These are phyloP conservation scores for Mangifera indica DNA, from an alignment of 345 rosid genomes.

Conservation along the genomic window DNA sequence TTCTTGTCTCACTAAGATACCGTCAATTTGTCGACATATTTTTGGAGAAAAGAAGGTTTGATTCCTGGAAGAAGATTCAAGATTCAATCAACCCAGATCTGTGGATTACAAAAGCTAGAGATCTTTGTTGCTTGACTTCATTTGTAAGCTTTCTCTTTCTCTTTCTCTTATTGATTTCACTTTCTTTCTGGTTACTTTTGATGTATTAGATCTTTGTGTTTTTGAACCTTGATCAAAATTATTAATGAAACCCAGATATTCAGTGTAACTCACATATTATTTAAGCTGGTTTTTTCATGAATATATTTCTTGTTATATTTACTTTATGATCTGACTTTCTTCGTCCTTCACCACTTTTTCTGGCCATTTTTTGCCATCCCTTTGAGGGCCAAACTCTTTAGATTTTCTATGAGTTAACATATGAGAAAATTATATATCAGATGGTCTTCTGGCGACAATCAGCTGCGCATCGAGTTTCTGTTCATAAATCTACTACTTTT, in stretches of 20 bases:
- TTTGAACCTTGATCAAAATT: slow-evolving; percentile 1
- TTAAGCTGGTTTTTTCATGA: not conserved
- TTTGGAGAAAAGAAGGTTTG: slow-evolving; percentile 14
- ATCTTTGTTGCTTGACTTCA: slow-evolving; percentile 27
- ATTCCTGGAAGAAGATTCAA: slow-evolving; percentile 19
- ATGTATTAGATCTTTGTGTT: not conserved
- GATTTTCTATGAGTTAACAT: not conserved
- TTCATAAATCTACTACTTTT: too few species aligned
- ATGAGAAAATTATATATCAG: not conserved
- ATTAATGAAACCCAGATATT: not conserved
- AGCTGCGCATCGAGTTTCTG: too few species aligned
- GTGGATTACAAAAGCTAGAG: slow-evolving; percentile 21
- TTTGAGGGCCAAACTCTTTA: not conserved
- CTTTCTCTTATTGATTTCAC: slow-evolving; percentile 1
- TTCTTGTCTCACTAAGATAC: slow-evolving; percentile 16
- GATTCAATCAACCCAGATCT: slow-evolving; percentile 35
- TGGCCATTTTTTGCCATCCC: not conserved
- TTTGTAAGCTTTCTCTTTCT: slow-evolving; percentile 26
- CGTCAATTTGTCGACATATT: not conserved
- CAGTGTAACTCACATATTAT: not conserved
- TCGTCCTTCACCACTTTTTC: not conserved
- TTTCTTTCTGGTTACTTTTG: not conserved
- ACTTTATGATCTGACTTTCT: not conserved
- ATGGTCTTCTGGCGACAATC: not conserved
- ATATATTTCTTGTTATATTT: slow-evolving; percentile 1